These are phyloP conservation scores for Euphorbia schlechtendalii DNA, from an alignment of 441 rosid species.

Conservation along the genomic window DNA sequence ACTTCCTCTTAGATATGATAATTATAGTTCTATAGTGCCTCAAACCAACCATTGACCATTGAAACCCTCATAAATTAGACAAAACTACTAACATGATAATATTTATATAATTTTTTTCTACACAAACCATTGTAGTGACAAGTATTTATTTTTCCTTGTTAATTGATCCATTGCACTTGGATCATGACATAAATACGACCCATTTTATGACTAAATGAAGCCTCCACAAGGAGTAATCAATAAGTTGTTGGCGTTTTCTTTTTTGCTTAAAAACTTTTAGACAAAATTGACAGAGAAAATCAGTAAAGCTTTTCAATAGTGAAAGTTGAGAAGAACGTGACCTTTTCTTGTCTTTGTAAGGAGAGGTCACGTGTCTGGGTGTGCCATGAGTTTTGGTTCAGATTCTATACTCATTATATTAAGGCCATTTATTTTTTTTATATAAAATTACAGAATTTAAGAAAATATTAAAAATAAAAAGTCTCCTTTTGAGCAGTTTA, in stretches of 20 bases:
- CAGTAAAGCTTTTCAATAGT: background rate
- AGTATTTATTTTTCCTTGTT: background rate
- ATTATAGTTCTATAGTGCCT: too few species aligned
- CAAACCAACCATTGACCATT: background rate
- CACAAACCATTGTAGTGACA: too few species aligned
- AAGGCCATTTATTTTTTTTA: background rate
- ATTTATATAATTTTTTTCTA: background rate
- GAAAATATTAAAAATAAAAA: too few species aligned
- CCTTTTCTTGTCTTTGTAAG: background rate
- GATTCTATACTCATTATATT: background rate
- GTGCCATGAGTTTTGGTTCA: background rate
- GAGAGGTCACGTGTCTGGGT: constrained; percentile 1
- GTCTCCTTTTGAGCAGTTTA: background rate
- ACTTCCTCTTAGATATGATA: too few species aligned
- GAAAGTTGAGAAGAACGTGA: constrained; percentile 10
- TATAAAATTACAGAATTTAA: background rate
- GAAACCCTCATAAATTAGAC: background rate
- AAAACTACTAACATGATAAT: background rate
- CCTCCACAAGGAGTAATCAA: background rate
- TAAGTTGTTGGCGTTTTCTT: background rate
- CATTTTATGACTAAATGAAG: background rate
- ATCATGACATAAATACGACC: background rate
- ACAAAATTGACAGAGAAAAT: background rate
- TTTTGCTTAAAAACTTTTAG: background rate
- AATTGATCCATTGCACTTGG: background rate